Base-by-base conservation (phyloP, 768 basidiomycete species). In the Suillus subluteus region DNA sequence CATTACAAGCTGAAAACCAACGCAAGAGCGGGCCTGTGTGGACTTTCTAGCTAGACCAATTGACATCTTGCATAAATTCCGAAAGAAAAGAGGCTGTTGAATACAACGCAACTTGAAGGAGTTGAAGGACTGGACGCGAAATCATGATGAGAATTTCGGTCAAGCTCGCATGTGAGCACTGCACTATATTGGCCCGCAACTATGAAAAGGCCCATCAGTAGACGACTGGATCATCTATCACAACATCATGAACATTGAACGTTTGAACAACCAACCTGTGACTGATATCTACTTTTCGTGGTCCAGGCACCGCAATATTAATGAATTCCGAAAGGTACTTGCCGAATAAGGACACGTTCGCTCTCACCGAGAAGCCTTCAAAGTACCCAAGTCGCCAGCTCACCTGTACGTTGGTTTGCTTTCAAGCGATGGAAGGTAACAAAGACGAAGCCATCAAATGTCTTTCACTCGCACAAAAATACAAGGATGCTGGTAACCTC, bases 381-480 rank as follows among this genome's bases (percentile, higher is more conserved):
- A 43, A 61, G 15, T 12, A 18, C 59, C 23, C 18, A 61, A 43
- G 26, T 43, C 18, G 11, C 37, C 18, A 43, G 23, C 37, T 6
- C 65, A 63, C 65, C 32, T 61, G 52, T 63, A 65, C 37, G 50
- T 68, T 38, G 62, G 62, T 66, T 65, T 52, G 15, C 64, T 68
- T 66, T 66, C 69, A 65, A 43, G 65, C 43, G 62, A 92, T 93
- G 91, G 91, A 92, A 78, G 89, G 90, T 78, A 97, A 97, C 83
- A 93, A 88, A 71, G 95, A 97, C 74, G 95, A 97, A 79, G 95
- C 95, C 43, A 76, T 91, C 65, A 88, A 91, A 72, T 94, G 93
- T 74, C 84, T 97, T 62, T 75, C 79, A 58, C 93, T 98, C 69
- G 91, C 96, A 3, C 87, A 88, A 73, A 87, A 86, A 72, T 89